Conservation (phyloP, 2,329 filamentous ascomycete genomes). For the Alternaria ethzedia region DNA sequence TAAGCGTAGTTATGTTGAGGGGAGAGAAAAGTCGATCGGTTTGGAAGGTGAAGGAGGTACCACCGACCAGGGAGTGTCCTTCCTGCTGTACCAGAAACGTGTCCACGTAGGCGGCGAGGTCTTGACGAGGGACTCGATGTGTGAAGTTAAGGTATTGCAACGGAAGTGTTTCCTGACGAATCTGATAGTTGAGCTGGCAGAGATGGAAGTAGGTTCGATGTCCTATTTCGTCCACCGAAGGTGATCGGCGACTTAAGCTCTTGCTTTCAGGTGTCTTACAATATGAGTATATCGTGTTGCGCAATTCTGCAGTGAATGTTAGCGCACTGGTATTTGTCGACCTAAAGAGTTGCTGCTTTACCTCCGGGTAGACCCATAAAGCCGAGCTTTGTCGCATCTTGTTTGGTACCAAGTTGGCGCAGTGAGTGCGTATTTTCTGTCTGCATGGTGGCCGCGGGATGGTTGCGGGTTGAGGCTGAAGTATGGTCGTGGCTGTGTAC, state of each 20-base stretch:
- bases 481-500: not conserved
- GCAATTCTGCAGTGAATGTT: not conserved
- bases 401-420: not conserved
- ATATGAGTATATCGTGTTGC: not conserved
- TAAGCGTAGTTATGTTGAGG: not conserved
- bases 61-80: not conserved
- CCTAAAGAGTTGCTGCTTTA: not conserved
- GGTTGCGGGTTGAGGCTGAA: not conserved
- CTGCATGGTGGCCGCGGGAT: not conserved
- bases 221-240: not conserved
- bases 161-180: not conserved
- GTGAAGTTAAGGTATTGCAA: not conserved
- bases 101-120: not conserved
- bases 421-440: not conserved
- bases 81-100: not conserved
- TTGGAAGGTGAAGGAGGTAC: not conserved
- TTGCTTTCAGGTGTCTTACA: fast-evolving
- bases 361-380: not conserved
- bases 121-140: not conserved
- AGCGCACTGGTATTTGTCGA: not conserved
- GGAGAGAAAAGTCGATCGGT: fast-evolving
- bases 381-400: not conserved
- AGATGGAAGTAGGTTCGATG: not conserved
- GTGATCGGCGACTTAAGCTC: not conserved
- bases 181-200: not conserved